phyloP scores from a whole-genome alignment of 441 rosid species.

The Manihot esculenta region DNA sequence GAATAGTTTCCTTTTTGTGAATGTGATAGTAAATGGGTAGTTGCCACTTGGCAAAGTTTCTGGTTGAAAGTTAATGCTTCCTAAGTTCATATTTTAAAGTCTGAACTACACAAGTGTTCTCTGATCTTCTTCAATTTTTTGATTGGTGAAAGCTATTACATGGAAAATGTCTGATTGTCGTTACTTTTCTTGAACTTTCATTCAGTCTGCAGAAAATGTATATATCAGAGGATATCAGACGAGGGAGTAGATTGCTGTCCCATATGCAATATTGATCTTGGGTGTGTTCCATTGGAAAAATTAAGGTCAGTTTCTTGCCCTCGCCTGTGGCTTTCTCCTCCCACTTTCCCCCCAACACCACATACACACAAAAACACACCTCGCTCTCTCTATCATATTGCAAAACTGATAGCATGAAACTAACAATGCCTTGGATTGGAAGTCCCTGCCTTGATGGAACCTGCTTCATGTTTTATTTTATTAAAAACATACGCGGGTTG shows the following conservation, averaged over 20 bases:
- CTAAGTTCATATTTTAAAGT: background rate
- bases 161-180: background rate
- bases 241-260: constrained; percentile 84
- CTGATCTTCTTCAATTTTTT: background rate
- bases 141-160: background rate
- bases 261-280: constrained; percentile 65
- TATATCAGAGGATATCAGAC: constrained; percentile 65
- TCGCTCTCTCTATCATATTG: background rate
- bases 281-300: constrained; percentile 74
- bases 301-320: constrained; percentile 45
- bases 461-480: background rate
- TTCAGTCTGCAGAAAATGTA: constrained; percentile 93
- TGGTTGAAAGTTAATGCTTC: background rate
- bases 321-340: background rate
- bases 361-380: no score
- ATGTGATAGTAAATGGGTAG: background rate
- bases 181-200: constrained; percentile 8
- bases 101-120: background rate
- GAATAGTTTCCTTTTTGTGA: background rate
- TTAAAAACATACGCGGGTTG: background rate
- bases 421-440: background rate
- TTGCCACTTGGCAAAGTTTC: background rate
- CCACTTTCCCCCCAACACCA: no score
- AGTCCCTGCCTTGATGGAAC: no score
- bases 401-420: constrained; percentile 3